A percentile compares a stretch with the other conserved stretches of the same genome.
Evolutionary conservation across 805 yeast species (phyloP).

Genomic region (Gaillardinia entomophila): DNA sequence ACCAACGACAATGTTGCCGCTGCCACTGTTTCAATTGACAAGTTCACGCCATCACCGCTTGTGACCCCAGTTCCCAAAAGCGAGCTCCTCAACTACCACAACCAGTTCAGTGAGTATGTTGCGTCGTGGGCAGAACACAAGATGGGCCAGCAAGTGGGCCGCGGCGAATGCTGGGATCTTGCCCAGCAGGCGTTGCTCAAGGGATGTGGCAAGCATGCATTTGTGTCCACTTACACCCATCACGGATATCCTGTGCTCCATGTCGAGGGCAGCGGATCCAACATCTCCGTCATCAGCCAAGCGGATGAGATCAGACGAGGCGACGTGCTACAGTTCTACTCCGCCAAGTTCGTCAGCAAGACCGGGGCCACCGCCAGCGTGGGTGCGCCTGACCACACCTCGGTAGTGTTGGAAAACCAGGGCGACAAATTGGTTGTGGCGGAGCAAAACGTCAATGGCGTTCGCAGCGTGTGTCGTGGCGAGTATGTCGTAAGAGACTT

Average conservation of each 20-base stretch:
- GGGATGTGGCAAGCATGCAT: conserved; percentile 55
- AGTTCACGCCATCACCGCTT: conserved; percentile 41
- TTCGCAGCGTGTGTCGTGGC: conserved; percentile 34
- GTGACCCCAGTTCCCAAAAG: conserved; percentile 13
- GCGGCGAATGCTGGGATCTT: conserved; percentile 60
- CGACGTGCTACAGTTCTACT: conserved; percentile 48
- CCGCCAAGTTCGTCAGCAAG: conserved; percentile 33
- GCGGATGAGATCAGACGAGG: conserved; percentile 46
- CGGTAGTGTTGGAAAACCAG: conserved; percentile 24
- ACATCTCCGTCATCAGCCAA: conserved; percentile 14
- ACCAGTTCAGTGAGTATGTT: conserved; percentile 44
- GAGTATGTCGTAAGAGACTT: conserved; percentile 32
- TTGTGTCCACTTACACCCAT: conserved; percentile 39
- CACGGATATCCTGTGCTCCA: conserved; percentile 43
- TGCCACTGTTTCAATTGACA: conserved; percentile 22
- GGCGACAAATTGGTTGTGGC: conserved; percentile 28
- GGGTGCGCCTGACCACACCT: conserved; percentile 54
- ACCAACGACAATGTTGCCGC: conserved; percentile 12
- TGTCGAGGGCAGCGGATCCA: conserved; percentile 13
- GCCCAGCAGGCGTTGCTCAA: conserved; percentile 48
- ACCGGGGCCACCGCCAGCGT: conserved; percentile 29
- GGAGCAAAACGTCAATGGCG: conserved; percentile 47
- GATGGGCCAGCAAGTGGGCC: conserved; percentile 43
- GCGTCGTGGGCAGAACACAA: conserved; percentile 51
- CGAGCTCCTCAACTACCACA: conserved; percentile 26